Conservation (phyloP, 805 yeast species). For the Monosporozyma siamensis region DNA sequence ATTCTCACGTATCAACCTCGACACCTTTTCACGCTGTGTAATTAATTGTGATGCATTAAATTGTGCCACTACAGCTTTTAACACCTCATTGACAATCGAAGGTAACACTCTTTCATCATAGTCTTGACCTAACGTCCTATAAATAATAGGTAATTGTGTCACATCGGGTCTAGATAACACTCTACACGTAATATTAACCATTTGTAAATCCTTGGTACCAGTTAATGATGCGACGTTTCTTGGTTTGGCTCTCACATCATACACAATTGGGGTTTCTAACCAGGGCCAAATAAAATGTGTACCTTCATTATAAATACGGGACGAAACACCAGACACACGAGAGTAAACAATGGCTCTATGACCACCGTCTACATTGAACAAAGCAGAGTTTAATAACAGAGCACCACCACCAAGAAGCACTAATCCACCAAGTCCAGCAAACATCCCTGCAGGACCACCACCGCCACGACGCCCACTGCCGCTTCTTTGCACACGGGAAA, state of each 20-base stretch:
- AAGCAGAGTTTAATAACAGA: slow-evolving; percentile 42
- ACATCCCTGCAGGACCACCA: slow-evolving; percentile 39
- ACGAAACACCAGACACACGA: slow-evolving; percentile 74
- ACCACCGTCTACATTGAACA: slow-evolving; percentile 95
- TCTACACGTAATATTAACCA: slow-evolving; percentile 99
- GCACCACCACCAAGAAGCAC: slow-evolving; percentile 51
- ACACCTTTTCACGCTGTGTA: slow-evolving; percentile 97
- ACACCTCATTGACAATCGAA: slow-evolving; percentile 94
- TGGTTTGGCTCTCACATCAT: slow-evolving; percentile 95
- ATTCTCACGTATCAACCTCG: slow-evolving; percentile 82
- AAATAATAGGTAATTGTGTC: slow-evolving; percentile 68
- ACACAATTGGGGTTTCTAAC: slow-evolving; percentile 85
- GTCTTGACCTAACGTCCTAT: slow-evolving; percentile 86
- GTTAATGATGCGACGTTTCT: slow-evolving; percentile 92
- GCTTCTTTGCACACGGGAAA: slow-evolving; percentile 33
- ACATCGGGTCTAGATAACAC: slow-evolving; percentile 87
- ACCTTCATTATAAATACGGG: slow-evolving; percentile 81
- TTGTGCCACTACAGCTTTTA: slow-evolving; percentile 95
- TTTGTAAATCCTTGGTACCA: slow-evolving; percentile 96
- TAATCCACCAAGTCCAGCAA: slow-evolving; percentile 58
- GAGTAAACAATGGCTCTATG: slow-evolving; percentile 94
- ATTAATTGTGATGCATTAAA: slow-evolving; percentile 96
- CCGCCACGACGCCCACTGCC: slow-evolving; percentile 11
- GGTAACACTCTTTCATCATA: slow-evolving; percentile 97
- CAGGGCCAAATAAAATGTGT: slow-evolving; percentile 92